A percentile compares a stretch with the other conserved stretches of the same genome.
Conservation (phyloP, 257 asterid genomes). For the Anisodus acutangulus region DNA sequence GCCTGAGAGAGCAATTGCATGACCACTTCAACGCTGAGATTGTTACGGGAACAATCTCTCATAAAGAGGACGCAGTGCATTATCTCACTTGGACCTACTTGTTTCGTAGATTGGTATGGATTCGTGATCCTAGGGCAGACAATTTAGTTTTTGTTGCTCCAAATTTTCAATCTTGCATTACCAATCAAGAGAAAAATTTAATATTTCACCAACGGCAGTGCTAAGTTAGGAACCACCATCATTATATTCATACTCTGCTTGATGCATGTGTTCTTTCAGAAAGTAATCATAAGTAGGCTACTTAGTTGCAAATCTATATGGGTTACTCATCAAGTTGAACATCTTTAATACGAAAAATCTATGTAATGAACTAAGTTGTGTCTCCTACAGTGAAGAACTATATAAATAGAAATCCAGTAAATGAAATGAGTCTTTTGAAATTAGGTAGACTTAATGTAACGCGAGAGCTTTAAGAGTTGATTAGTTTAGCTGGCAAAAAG, state of each 20-base stretch:
- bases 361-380: slow-evolving; percentile 5
- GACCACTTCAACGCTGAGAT: slow-evolving; percentile 98
- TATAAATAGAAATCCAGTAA: slow-evolving; percentile 18
- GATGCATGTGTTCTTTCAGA: slow-evolving; percentile 15
- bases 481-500: background rate
- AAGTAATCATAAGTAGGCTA: slow-evolving; percentile 14
- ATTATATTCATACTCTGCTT: background rate
- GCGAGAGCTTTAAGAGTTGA: background rate
- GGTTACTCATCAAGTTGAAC: background rate
- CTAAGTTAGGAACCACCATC: slow-evolving; percentile 19
- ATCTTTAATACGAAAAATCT: background rate
- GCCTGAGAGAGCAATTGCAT: slow-evolving; percentile 92
- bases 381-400: background rate
- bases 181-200: background rate
- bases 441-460: slow-evolving; percentile 4
- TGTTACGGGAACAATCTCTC: slow-evolving; percentile 89
- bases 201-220: background rate
- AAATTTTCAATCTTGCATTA: background rate
- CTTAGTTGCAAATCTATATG: background rate
- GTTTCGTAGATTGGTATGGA: slow-evolving; percentile 90
- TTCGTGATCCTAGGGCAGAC: slow-evolving; percentile 20
- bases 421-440: slow-evolving; percentile 12
- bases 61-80: slow-evolving; percentile 93
- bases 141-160: background rate
- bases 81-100: slow-evolving; percentile 99